phyloP scores from a whole-genome alignment of 2,329 filamentous ascomycete genomes.

The Dactylellina sp. region DNA sequence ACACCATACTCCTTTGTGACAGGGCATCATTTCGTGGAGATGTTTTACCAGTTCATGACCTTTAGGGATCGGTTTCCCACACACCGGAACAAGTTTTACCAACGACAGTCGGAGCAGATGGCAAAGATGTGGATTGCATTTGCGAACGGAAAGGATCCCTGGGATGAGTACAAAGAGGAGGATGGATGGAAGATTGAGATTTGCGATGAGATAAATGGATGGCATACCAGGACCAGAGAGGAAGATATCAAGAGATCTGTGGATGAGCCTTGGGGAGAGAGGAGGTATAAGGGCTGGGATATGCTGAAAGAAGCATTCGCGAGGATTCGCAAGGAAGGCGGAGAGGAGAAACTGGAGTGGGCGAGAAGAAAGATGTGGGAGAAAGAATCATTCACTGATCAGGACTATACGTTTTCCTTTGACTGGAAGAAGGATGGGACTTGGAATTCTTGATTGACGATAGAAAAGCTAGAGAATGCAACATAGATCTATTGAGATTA shows the following conservation, averaged over 20 bases:
- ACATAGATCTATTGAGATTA: too few species aligned
- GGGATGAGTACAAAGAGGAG: slow-evolving; percentile 44
- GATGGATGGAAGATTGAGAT: slow-evolving; percentile 44
- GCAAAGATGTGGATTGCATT: slow-evolving; percentile 58
- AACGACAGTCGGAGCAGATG: slow-evolving; percentile 56
- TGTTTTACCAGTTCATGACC: slow-evolving; percentile 58
- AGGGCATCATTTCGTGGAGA: slow-evolving; percentile 59
- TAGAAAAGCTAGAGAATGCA: too few species aligned
- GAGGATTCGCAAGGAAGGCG: slow-evolving; percentile 29
- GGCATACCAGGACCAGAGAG: slow-evolving; percentile 37
- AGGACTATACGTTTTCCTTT: slow-evolving; percentile 34
- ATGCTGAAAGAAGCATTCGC: slow-evolving; percentile 32
- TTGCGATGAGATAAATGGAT: slow-evolving; percentile 49
- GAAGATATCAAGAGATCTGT: slow-evolving; percentile 39
- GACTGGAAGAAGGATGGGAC: slow-evolving; percentile 23
- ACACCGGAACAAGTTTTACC: slow-evolving; percentile 57
- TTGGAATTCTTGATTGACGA: not conserved
- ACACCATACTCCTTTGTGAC: slow-evolving; percentile 59
- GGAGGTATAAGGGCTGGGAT: slow-evolving; percentile 38
- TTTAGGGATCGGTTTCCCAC: slow-evolving; percentile 57
- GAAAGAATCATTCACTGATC: slow-evolving; percentile 24
- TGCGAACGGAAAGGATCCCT: slow-evolving; percentile 51
- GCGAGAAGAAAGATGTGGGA: slow-evolving; percentile 41
- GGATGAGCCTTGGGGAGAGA: slow-evolving; percentile 46
- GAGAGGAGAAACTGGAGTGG: slow-evolving; percentile 33